A percentile compares a stretch with the other conserved stretches of the same genome.
phyloP scores from a whole-genome alignment of 768 basidiomycete species.

The Termitomyces sp. region DNA sequence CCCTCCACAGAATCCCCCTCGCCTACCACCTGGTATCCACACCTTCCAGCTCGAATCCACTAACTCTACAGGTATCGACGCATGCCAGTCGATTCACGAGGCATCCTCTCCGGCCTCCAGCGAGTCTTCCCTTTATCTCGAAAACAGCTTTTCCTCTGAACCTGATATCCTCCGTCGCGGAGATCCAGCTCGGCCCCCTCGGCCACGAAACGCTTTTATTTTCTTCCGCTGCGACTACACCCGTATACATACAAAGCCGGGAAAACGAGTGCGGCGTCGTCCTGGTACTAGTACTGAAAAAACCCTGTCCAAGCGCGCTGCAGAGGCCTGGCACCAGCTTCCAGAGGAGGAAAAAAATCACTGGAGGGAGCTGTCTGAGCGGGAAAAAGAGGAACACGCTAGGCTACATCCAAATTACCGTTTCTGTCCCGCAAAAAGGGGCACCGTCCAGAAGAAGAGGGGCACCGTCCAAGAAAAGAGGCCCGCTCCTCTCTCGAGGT shows the following conservation, averaged over 20 bases:
- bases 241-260: constrained; percentile 35
- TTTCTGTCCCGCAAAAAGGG: constrained; percentile 50
- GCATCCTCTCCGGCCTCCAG: constrained; percentile 17
- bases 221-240: constrained; percentile 68
- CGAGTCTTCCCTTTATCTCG: constrained; percentile 19
- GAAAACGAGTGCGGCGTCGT: constrained; percentile 28
- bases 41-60: neutral
- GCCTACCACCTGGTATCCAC: constrained; percentile 7
- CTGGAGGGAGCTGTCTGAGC: constrained; percentile 49
- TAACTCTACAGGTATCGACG: neutral
- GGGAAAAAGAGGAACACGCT: constrained; percentile 53
- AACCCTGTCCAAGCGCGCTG: constrained; percentile 72
- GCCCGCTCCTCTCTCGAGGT: constrained; percentile 17
- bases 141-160: constrained; percentile 11
- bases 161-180: constrained; percentile 30
- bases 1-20: neutral
- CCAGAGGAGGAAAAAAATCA: constrained; percentile 37
- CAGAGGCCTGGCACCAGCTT: constrained; percentile 67
- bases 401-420: constrained; percentile 56
- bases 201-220: constrained; percentile 68
- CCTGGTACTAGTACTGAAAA: constrained; percentile 37
- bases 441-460: constrained; percentile 25
- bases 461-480: constrained; percentile 17
- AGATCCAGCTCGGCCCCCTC: constrained; percentile 57
- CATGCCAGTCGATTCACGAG: constrained; percentile 1